Evolutionary conservation across 2,329 filamentous ascomycete genomes (phyloP).

Genomic region (Penicillium palitans): DNA sequence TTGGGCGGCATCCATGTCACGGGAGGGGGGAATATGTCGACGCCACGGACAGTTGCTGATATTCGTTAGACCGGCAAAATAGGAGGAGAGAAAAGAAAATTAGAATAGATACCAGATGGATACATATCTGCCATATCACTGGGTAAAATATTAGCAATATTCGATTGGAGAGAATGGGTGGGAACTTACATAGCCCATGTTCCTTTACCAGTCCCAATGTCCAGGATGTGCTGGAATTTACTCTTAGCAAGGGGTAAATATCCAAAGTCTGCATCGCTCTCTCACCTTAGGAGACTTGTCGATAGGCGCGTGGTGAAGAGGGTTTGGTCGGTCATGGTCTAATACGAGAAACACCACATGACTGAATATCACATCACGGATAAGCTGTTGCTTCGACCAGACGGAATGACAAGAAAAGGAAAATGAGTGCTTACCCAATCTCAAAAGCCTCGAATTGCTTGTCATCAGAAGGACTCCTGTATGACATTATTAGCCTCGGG

Average conservation of each 20-base stretch:
- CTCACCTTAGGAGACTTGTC: slow-evolving; percentile 15
- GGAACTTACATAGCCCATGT: slow-evolving; percentile 20
- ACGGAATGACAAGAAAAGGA: background rate
- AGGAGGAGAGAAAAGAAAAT: background rate
- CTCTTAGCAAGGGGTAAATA: background rate
- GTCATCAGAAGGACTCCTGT: slow-evolving; percentile 22
- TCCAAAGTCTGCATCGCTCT: background rate
- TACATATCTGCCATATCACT: slow-evolving; percentile 13
- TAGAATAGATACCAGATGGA: background rate
- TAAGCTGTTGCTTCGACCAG: background rate
- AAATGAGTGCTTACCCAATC: slow-evolving; percentile 13
- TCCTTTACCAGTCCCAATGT: slow-evolving; percentile 21
- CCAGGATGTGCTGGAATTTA: slow-evolving; percentile 14
- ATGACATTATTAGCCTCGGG: background rate
- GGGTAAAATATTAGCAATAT: background rate
- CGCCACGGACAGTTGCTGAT: slow-evolving; percentile 18
- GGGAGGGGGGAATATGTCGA: slow-evolving; percentile 27
- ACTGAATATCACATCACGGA: background rate
- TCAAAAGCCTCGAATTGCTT: slow-evolving; percentile 24
- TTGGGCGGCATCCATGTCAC: slow-evolving; percentile 29
- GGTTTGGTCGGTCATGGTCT: slow-evolving; percentile 17
- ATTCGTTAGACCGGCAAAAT: background rate
- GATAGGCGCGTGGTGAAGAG: slow-evolving; percentile 19
- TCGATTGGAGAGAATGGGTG: background rate
- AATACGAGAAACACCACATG: slow-evolving; percentile 21